Evolutionary conservation across 2,329 filamentous ascomycete species (phyloP).

Genomic region (Fulvia fulva): DNA sequence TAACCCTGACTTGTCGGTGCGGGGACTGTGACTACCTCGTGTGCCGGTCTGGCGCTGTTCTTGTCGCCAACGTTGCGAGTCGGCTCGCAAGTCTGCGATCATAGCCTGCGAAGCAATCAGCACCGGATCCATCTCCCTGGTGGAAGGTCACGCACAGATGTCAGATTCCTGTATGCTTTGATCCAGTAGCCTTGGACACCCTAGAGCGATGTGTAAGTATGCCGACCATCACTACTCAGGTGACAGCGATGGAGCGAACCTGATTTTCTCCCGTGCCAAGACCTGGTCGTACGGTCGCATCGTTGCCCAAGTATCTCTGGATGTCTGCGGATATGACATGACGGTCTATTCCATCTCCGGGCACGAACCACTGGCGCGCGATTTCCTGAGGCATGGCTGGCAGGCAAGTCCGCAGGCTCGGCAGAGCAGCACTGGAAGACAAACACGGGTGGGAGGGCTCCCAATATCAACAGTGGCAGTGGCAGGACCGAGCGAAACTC

Average conservation of each 20-base stretch:
- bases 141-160: constrained; percentile 39
- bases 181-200: constrained; percentile 50
- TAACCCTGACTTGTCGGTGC: constrained; percentile 40
- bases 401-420: constrained; percentile 4
- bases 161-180: constrained; percentile 49
- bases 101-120: constrained; percentile 40
- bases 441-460: not conserved
- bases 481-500: not conserved
- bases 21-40: constrained; percentile 45
- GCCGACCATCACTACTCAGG: constrained; percentile 2
- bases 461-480: constrained; percentile 1
- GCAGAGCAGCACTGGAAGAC: not conserved
- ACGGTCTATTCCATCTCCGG: constrained; percentile 48
- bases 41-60: constrained; percentile 35
- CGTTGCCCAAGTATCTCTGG: constrained; percentile 49
- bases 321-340: constrained; percentile 52
- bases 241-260: constrained; percentile 33
- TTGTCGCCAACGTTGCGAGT: constrained; percentile 45
- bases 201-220: constrained; percentile 27
- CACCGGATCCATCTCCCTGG: not conserved
- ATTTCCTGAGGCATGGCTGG: constrained; percentile 32
- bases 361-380: constrained; percentile 48
- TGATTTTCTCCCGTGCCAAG: constrained; percentile 43
- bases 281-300: constrained; percentile 49
- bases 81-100: constrained; percentile 47